Conservation (phyloP, 1,284 basidiomycete species). For the Trichosporon ovoides region DNA sequence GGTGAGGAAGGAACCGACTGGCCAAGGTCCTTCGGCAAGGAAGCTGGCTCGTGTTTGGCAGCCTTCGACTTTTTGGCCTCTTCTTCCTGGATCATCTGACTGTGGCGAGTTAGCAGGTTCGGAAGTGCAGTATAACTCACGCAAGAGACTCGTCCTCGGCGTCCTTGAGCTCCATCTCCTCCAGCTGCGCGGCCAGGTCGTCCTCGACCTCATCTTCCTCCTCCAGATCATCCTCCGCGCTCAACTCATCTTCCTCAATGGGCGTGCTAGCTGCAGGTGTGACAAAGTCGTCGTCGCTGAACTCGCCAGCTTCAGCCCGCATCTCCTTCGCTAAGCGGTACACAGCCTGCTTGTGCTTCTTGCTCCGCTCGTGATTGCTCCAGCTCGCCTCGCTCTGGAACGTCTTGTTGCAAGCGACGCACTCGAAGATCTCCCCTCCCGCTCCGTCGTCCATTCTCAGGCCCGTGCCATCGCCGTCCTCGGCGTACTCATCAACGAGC, state of each 20-base stretch:
- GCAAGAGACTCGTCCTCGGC: constrained; percentile 18
- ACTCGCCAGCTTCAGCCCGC: constrained; percentile 19
- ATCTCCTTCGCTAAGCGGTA: constrained; percentile 72
- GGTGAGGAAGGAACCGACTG: background rate
- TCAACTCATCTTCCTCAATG: constrained; percentile 9
- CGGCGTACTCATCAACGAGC: constrained; percentile 31
- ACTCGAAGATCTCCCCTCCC: constrained; percentile 62
- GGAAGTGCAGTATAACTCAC: background rate
- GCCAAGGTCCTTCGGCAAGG: constrained; percentile 6
- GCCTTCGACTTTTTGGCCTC: constrained; percentile 14
- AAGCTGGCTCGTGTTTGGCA: constrained; percentile 26
- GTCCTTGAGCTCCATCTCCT: constrained; percentile 19
- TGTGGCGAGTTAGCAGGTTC: background rate
- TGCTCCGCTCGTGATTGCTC: constrained; percentile 93
- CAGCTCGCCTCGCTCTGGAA: constrained; percentile 92
- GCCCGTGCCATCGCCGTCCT: constrained; percentile 34
- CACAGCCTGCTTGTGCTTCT: constrained; percentile 87
- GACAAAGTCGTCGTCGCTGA: constrained; percentile 18
- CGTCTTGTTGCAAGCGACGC: constrained; percentile 87
- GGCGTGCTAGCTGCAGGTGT: constrained; percentile 31
- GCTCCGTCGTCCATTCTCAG: constrained; percentile 32
- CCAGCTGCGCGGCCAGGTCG: constrained; percentile 10
- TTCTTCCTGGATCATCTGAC: constrained; percentile 8
- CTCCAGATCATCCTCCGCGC: too few relatives aligned
- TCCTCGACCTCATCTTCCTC: constrained; percentile 26